Conservation (phyloP, 768 basidiomycete species). For the Termitomyces sp. region DNA sequence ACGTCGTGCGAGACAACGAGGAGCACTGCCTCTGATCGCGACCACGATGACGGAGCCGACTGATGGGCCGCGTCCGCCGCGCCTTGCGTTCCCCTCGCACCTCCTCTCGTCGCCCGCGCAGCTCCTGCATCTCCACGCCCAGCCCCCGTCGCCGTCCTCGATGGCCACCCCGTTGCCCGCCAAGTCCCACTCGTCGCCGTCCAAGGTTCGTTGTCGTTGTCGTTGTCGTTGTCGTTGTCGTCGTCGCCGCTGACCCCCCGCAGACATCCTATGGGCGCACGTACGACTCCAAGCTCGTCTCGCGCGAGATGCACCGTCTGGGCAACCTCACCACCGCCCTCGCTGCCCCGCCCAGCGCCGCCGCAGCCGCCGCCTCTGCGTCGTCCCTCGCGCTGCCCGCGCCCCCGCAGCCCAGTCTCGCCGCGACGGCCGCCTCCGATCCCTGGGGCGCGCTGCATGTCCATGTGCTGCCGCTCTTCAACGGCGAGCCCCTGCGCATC, state of each 20-base stretch:
- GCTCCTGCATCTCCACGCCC: conserved; percentile 11
- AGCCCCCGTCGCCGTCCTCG: conserved; percentile 15
- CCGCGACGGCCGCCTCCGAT: conserved; percentile 45
- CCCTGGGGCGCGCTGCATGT: conserved; percentile 86
- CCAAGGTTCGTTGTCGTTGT: conserved; percentile 28
- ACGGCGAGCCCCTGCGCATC: conserved; percentile 78
- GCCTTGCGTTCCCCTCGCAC: not conserved
- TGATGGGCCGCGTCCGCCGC: not conserved
- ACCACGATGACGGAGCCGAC: not conserved
- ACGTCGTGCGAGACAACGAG: too few species aligned
- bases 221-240: not conserved
- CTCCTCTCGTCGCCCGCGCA: not conserved
- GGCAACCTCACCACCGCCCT: conserved; percentile 54
- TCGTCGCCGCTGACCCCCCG: not conserved
- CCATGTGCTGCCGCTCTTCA: conserved; percentile 87
- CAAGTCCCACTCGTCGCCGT: conserved; percentile 46
- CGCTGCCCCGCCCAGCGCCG: conserved; percentile 44
- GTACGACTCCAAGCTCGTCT: conserved; percentile 75
- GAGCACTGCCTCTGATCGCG: not conserved
- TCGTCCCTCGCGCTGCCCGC: conserved; percentile 38
- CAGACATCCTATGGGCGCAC: conserved; percentile 61
- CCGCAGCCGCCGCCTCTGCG: conserved; percentile 37
- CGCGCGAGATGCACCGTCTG: conserved; percentile 81
- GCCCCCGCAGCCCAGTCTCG: conserved; percentile 31
- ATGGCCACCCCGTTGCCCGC: conserved; percentile 30